Conservation (phyloP, 352 stramenopile genomes). For the Phytophthora citricola region DNA sequence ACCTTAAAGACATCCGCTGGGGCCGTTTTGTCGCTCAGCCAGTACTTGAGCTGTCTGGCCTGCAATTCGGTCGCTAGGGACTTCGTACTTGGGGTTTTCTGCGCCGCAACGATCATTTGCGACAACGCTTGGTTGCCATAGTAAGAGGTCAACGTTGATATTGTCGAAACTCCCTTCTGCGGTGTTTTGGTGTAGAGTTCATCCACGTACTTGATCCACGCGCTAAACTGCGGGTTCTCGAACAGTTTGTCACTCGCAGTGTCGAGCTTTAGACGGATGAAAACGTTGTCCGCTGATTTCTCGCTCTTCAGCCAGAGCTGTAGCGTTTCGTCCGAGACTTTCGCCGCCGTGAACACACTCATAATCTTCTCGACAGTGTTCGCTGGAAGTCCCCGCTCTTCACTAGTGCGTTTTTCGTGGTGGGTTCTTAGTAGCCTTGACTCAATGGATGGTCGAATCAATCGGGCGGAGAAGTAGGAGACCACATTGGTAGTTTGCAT, state of each 20-base stretch:
- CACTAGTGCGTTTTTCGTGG: not conserved
- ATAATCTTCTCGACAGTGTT: not conserved
- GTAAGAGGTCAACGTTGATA: not conserved
- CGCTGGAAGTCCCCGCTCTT: not conserved
- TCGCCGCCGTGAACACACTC: not conserved
- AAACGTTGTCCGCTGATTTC: slow-evolving; percentile 7
- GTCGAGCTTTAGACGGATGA: not conserved
- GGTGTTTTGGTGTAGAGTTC: not conserved
- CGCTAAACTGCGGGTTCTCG: not conserved
- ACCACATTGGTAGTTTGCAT: not conserved
- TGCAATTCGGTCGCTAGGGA: not conserved
- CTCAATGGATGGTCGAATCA: not conserved
- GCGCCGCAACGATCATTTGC: not conserved
- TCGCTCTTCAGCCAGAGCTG: not conserved
- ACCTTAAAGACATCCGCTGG: not conserved
- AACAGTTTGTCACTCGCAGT: slow-evolving; percentile 1
- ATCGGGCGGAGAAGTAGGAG: too few species aligned
- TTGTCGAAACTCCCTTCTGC: not conserved
- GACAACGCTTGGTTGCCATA: not conserved
- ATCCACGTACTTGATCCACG: not conserved
- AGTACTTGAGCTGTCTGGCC: not conserved
- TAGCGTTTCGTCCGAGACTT: not conserved
- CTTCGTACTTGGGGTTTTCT: not conserved
- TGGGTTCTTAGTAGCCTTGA: not conserved
- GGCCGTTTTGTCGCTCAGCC: not conserved